Conservation (phyloP, 768 basidiomycete genomes). For the Lentinula lateritia region DNA sequence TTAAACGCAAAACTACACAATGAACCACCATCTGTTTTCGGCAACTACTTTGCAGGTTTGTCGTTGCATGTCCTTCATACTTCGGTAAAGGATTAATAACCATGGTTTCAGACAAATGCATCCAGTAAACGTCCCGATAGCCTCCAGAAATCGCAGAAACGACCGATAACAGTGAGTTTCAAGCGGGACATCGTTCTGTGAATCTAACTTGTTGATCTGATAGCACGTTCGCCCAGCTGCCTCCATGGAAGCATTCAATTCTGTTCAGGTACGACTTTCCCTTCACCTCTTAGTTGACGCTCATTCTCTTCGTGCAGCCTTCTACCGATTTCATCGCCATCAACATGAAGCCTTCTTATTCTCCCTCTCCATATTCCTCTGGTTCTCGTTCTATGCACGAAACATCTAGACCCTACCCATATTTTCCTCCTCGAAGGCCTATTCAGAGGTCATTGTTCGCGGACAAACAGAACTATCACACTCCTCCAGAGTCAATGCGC, state of each 20-base stretch:
- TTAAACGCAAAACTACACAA: background rate
- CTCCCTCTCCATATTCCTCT: background rate
- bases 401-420: background rate
- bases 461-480: background rate
- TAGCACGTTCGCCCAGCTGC: background rate
- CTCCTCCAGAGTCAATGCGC: background rate
- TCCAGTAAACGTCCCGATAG: background rate
- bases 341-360: background rate
- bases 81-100: background rate
- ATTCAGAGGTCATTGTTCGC: constrained; percentile 1
- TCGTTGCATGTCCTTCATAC: background rate
- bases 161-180: background rate
- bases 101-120: background rate
- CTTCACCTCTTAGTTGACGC: background rate
- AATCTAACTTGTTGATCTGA: background rate
- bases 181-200: background rate
- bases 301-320: background rate
- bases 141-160: background rate
- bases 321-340: background rate
- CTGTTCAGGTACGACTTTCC: background rate
- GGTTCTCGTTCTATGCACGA: background rate
- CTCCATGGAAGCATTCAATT: background rate
- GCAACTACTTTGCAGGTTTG: background rate
- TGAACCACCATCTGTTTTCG: background rate
- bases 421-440: background rate